Percentiles rank a stretch among this genome's conserved stretches.
Conservation (phyloP, 768 basidiomycete species). For the Tremella mesenterica region DNA sequence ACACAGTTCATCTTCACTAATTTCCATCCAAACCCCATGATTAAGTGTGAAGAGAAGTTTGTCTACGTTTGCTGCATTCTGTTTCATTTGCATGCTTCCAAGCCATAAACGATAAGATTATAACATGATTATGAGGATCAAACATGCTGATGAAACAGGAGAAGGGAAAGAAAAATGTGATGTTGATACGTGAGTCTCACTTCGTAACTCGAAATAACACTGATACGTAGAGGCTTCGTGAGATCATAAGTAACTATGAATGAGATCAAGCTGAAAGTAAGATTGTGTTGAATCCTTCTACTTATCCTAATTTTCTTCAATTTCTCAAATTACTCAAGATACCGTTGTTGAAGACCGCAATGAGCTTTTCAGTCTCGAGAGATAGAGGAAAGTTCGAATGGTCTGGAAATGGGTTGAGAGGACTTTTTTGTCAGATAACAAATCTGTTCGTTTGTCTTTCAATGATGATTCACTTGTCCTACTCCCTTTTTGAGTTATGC, state of each 20-base stretch:
- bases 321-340: slow-evolving; percentile 56
- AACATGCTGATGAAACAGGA: slow-evolving; percentile 7
- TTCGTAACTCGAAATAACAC: background rate
- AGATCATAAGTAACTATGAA: slow-evolving; percentile 21
- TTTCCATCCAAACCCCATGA: background rate
- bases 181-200: slow-evolving; percentile 60
- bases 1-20: background rate
- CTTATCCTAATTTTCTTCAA: slow-evolving; percentile 69
- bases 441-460: slow-evolving; percentile 45
- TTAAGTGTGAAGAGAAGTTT: background rate
- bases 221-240: slow-evolving; percentile 53
- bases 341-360: slow-evolving; percentile 55
- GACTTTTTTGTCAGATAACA: slow-evolving; percentile 60
- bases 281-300: slow-evolving; percentile 69
- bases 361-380: slow-evolving; percentile 70
- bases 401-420: slow-evolving; percentile 58
- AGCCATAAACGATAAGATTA: too few relatives aligned
- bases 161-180: slow-evolving; percentile 46
- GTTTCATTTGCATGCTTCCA: too few relatives aligned
- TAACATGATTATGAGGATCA: background rate
- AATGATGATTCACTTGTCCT: too few relatives aligned
- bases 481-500: too few relatives aligned
- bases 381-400: slow-evolving; percentile 65
- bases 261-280: slow-evolving; percentile 39
- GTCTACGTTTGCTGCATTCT: too few relatives aligned